Evolutionary conservation across 768 basidiomycete genomes (phyloP).

Genomic region (Tricholoma bakamatsutake): DNA sequence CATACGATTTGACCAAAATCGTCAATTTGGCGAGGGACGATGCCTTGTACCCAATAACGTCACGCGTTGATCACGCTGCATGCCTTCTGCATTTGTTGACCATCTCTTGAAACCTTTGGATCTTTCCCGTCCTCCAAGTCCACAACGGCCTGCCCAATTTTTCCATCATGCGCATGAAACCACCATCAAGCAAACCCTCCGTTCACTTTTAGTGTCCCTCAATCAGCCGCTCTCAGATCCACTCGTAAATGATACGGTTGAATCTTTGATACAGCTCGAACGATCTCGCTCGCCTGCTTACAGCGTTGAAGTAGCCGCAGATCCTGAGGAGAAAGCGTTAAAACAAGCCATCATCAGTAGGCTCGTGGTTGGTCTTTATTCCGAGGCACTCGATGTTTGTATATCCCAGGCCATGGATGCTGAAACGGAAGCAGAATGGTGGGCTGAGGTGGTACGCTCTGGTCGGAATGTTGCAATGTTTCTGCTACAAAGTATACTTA

Average conservation of each 20-base stretch:
- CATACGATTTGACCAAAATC: neutral
- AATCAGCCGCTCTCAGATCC: slow-evolving; percentile 19
- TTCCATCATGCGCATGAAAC: slow-evolving; percentile 3
- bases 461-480: slow-evolving; percentile 50
- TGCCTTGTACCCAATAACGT: too few species aligned
- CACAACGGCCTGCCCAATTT: neutral
- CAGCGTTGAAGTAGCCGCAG: slow-evolving; percentile 15
- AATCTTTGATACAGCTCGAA: slow-evolving; percentile 24
- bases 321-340: slow-evolving; percentile 33
- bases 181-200: slow-evolving; percentile 28
- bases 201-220: slow-evolving; percentile 32
- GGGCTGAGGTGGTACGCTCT: slow-evolving; percentile 68
- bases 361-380: slow-evolving; percentile 54
- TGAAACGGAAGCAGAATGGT: slow-evolving; percentile 82
- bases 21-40: neutral
- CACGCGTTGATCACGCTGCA: too few species aligned
- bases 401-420: slow-evolving; percentile 62
- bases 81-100: slow-evolving; percentile 35
- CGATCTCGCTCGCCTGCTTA: slow-evolving; percentile 9
- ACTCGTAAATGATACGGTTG: slow-evolving; percentile 20
- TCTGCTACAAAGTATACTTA: slow-evolving; percentile 69
- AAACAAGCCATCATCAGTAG: slow-evolving; percentile 41
- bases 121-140: slow-evolving; percentile 18
- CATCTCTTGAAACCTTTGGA: slow-evolving; percentile 30
- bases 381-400: slow-evolving; percentile 57